Conservation (phyloP, 305 asterid genomes). For the Fraxinus sp. region DNA sequence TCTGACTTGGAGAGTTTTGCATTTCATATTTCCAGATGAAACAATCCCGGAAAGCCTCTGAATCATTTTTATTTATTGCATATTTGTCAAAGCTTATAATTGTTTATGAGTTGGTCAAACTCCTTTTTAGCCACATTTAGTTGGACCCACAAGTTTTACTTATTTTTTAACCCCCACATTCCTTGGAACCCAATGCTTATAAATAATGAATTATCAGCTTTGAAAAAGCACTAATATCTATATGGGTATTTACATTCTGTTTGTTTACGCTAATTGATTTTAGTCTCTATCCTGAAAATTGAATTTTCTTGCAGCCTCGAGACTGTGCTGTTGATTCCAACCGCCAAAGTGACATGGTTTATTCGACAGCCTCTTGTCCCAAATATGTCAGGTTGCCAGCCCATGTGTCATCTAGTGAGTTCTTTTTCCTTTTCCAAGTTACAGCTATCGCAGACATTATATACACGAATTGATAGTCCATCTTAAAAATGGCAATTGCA, state of each 20-base stretch:
- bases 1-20: conserved; percentile 6
- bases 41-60: not conserved
- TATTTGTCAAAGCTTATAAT: not conserved
- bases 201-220: not conserved
- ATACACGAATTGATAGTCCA: not conserved
- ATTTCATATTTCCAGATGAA: conserved; percentile 9
- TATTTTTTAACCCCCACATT: not conserved
- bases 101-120: not conserved
- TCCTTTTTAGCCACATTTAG: not conserved
- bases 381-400: conserved; percentile 67
- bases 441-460: not conserved
- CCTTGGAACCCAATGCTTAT: not conserved
- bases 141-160: not conserved
- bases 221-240: not conserved
- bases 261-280: conserved; percentile 14
- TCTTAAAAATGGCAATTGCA: not conserved
- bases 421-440: not conserved
- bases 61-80: not conserved
- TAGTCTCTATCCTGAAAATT: conserved; percentile 14
- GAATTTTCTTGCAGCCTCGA: conserved; percentile 64
- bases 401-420: conserved; percentile 49
- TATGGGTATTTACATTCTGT: not conserved
- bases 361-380: conserved; percentile 64
- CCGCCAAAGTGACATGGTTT: conserved; percentile 30
- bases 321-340: conserved; percentile 54